phyloP scores from a whole-genome alignment of 2,329 filamentous ascomycete species.

The Ophiocordyceps unilateralis region DNA sequence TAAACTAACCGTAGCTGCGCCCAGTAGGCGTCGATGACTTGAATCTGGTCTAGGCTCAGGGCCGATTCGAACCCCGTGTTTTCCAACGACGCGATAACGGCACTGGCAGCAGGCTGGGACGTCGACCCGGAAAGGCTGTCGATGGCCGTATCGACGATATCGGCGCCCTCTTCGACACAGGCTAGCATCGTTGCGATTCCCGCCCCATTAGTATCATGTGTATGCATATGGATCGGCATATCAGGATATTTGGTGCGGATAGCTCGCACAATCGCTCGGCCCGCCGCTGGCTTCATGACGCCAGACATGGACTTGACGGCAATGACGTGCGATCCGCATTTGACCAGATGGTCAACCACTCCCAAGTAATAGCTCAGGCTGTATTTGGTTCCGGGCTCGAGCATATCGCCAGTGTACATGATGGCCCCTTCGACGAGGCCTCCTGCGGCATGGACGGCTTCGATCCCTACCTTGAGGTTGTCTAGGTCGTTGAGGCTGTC shows the following conservation, averaged over 20 bases:
- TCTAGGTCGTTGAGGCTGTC: slow-evolving; percentile 92
- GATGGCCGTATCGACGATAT: slow-evolving; percentile 88
- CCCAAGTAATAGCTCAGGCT: slow-evolving; percentile 85
- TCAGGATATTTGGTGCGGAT: slow-evolving; percentile 94
- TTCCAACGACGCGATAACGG: slow-evolving; percentile 81
- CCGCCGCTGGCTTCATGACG: slow-evolving; percentile 85
- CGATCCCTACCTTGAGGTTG: slow-evolving; percentile 92
- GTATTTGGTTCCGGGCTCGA: slow-evolving; percentile 92
- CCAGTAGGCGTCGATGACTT: slow-evolving; percentile 90
- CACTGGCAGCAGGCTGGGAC: slow-evolving; percentile 92
- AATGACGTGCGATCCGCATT: slow-evolving; percentile 82
- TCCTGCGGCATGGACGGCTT: slow-evolving; percentile 85
- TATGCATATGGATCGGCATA: slow-evolving; percentile 96
- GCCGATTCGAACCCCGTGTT: slow-evolving; percentile 66
- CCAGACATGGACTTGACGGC: slow-evolving; percentile 95
- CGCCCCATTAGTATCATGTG: slow-evolving; percentile 71
- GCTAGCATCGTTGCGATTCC: slow-evolving; percentile 87
- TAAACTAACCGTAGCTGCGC: slow-evolving; percentile 88
- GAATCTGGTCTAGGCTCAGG: slow-evolving; percentile 63
- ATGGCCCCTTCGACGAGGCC: slow-evolving; percentile 86
- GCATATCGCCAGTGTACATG: slow-evolving; percentile 57
- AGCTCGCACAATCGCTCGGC: slow-evolving; percentile 65
- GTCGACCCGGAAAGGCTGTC: slow-evolving; percentile 98
- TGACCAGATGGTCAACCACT: slow-evolving; percentile 77
- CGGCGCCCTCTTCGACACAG: slow-evolving; percentile 81